Base-by-base conservation (phyloP, 176 grass and related monocot species). In the Echinochloa phyllopogon region DNA sequence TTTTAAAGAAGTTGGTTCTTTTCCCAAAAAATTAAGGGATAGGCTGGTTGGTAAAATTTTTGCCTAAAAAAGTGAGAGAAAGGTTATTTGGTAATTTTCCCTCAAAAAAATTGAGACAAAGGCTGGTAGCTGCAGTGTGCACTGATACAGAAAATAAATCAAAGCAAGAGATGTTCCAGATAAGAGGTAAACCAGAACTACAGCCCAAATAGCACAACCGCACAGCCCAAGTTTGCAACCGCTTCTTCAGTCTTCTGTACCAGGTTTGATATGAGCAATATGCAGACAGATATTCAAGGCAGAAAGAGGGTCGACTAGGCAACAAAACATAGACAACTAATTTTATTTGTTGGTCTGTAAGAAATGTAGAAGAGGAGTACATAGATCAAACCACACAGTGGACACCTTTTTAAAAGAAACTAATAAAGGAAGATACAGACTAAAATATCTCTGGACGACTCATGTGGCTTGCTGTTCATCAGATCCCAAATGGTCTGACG, bases 311-410 rank as follows among this genome's bases (percentile, higher is more conserved):
- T 25, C 23, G 17, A 61, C 10, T 8, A 72, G 65, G 37, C 25
- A 60, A n/a, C 3, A 42, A 64, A 51, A 68, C 45, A 25, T 2
- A 39, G 6, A 52, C 8, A 23, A n/a, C 13, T 11, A n/a, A 33
- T 69, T 60, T 61, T 64, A 61, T 85, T 59, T 76, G 3, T 67
- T n/a, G 12, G 11, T 64, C 27, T 5, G 51, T 21, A 25, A 56
- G 7, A 91, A 81, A 12, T n/a, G 20, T 64, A 88, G n/a, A 55
- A 79, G 6, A 36, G 61, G 15, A 51, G 41, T 80, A 85, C 86
- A 81, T 37, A 59, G 25, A 33, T 73, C 58, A 79, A 75, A 84
- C 69, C 64, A 81, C 44, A 65, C 33, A 45, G 23, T 56, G 65
- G 57, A 80, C 20, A 79, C 39, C 39, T 55, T 39, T 47, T 33